Percentiles rank a stretch among this genome's conserved stretches.
Evolutionary conservation across 176 grass and related monocot genomes (phyloP).

Genomic region (Oryza punctata): DNA sequence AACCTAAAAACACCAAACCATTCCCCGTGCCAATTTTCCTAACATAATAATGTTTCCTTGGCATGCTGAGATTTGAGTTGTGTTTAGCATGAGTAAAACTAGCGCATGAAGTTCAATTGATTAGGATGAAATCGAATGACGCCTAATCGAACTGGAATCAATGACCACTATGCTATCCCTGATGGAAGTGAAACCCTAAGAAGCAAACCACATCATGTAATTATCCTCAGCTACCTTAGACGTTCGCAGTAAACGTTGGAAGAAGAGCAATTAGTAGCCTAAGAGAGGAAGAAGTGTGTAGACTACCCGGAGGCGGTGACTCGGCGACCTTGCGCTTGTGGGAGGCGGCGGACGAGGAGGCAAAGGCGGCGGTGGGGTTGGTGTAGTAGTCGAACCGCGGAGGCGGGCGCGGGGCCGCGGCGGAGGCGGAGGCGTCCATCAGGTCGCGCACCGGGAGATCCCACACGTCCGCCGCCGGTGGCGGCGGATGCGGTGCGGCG

Average conservation of each 20-base stretch:
- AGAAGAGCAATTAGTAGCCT: neutral
- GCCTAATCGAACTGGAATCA: neutral
- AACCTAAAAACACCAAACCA: neutral
- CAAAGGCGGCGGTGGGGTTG: constrained; percentile 57
- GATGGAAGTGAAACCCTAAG: constrained; percentile 1
- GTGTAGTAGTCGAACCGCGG: constrained; percentile 58
- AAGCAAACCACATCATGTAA: neutral
- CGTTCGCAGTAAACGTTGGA: neutral
- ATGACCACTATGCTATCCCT: neutral
- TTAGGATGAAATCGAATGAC: neutral
- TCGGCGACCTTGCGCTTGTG: constrained; percentile 42
- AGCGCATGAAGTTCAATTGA: neutral
- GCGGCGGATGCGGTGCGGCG: neutral
- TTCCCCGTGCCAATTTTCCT: neutral
- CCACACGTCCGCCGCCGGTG: neutral
- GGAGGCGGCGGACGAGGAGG: constrained; percentile 35
- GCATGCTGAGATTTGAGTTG: neutral
- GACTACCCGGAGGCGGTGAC: neutral
- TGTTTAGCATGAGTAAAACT: neutral
- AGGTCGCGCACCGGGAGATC: constrained; percentile 42
- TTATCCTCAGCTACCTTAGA: neutral
- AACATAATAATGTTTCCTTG: neutral
- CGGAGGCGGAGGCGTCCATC: neutral
- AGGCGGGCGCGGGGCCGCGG: neutral
- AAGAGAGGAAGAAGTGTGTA: neutral